Evolutionary conservation across 140 eudicot species (phyloP).

Genomic region (Oenanthe javanica): DNA sequence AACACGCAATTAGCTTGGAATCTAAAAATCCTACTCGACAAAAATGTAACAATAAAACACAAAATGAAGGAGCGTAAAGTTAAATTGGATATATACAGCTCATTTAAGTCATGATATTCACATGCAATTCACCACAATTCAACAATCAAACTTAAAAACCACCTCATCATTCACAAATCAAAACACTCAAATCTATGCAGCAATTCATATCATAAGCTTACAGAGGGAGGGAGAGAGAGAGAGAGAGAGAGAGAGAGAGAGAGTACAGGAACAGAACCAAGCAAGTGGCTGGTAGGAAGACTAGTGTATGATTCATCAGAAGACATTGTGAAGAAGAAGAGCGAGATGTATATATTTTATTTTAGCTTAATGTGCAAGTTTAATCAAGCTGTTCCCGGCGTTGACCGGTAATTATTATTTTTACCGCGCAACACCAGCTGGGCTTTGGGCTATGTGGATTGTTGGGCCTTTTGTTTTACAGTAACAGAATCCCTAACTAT

Average conservation of each 20-base stretch:
- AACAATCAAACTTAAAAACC: neutral
- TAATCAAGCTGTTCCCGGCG: neutral
- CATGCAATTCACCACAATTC: neutral
- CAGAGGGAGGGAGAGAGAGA: neutral
- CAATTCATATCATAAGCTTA: neutral
- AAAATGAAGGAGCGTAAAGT: neutral
- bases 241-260: neutral
- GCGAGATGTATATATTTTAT: neutral
- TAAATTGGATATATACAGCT: neutral
- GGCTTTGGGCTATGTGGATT: neutral
- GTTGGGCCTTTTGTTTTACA: neutral
- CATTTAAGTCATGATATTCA: neutral
- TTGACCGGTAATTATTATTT: neutral
- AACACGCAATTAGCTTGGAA: neutral
- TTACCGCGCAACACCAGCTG: neutral
- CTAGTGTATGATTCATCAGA: conserved; percentile 57
- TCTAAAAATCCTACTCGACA: neutral
- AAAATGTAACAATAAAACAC: neutral
- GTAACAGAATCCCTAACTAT: too few species aligned
- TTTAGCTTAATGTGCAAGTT: neutral
- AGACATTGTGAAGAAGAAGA: conserved; percentile 13
- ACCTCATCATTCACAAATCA: neutral
- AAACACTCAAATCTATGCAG: neutral
- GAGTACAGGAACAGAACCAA: conserved; percentile 90
- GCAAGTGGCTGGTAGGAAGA: conserved; percentile 78